These are phyloP conservation scores for Metschnikowia chrysomelidarum DNA, from an alignment of 805 yeast species.

Conservation along the genomic window DNA sequence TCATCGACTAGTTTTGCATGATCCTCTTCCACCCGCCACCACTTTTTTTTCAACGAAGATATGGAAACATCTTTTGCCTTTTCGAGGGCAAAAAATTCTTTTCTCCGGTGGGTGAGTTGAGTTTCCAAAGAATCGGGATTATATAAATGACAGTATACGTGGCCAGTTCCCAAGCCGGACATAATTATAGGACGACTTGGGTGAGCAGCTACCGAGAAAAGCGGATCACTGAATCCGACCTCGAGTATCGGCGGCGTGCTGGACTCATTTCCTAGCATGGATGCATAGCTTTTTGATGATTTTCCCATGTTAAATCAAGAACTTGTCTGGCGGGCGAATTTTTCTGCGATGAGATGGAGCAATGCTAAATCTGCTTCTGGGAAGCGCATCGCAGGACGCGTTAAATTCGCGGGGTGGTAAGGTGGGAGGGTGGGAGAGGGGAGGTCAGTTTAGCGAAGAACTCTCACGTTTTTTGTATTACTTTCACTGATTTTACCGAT, in stretches of 20 bases:
- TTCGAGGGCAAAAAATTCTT: constrained; percentile 21
- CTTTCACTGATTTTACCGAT: neutral
- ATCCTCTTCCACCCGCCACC: constrained; percentile 45
- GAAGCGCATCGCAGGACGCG: neutral
- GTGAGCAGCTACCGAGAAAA: constrained; percentile 78
- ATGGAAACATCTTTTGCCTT: constrained; percentile 22
- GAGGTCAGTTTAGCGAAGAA: neutral
- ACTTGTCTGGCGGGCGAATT: no score
- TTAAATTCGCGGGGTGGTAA: neutral
- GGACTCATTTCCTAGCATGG: constrained; percentile 32
- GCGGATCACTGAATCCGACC: constrained; percentile 52
- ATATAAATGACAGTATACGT: constrained; percentile 60
- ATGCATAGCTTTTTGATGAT: constrained; percentile 25
- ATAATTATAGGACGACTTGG: constrained; percentile 65
- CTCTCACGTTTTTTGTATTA: no score
- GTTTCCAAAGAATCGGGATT: constrained; percentile 47
- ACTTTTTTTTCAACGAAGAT: constrained; percentile 37
- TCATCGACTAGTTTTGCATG: constrained; percentile 24
- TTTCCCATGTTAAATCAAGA: constrained; percentile 20
- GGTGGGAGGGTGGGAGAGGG: neutral
- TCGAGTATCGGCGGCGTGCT: constrained; percentile 45
- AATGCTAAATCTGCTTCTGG: neutral
- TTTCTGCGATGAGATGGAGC: constrained; percentile 5
- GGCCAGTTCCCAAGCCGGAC: constrained; percentile 82
- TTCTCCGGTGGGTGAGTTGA: constrained; percentile 22